Evolutionary conservation across 2,329 filamentous ascomycete genomes (phyloP).

Genomic region (Botrytis deweyae): DNA sequence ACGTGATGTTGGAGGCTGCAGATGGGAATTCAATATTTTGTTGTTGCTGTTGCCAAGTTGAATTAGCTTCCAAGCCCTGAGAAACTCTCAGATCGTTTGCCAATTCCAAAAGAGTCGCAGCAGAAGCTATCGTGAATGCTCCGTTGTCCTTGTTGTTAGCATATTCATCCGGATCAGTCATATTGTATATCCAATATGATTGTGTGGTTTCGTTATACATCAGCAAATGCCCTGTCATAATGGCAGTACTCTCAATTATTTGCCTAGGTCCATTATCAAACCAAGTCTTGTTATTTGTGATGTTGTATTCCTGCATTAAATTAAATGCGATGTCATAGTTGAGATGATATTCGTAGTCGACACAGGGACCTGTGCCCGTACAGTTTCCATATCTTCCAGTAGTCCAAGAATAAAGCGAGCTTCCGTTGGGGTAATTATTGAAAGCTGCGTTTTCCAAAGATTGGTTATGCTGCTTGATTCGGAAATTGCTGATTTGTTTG

Average conservation of each 20-base stretch:
- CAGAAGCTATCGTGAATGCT: conserved; percentile 58
- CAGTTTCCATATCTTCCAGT: conserved; percentile 67
- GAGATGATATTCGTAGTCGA: conserved; percentile 71
- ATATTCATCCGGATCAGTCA: conserved; percentile 61
- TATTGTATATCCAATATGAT: conserved; percentile 55
- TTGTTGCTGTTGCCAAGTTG: conserved; percentile 57
- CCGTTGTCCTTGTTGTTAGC: conserved; percentile 53
- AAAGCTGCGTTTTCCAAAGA: conserved; percentile 61
- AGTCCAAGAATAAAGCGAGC: conserved; percentile 68
- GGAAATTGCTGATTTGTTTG: conserved; percentile 64
- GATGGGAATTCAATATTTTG: conserved; percentile 55
- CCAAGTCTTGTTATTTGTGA: conserved; percentile 40
- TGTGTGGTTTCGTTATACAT: conserved; percentile 57
- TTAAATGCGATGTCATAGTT: conserved; percentile 66
- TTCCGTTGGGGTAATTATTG: conserved; percentile 55
- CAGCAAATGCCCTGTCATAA: conserved; percentile 59
- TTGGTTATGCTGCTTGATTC: conserved; percentile 57
- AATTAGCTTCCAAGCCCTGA: conserved; percentile 45
- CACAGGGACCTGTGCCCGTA: conserved; percentile 61
- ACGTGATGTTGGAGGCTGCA: conserved; percentile 57
- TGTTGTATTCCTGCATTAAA: conserved; percentile 38
- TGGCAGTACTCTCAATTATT: conserved; percentile 62
- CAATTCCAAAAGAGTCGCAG: conserved; percentile 46
- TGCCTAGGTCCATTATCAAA: conserved; percentile 53
- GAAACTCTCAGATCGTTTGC: conserved; percentile 41